phyloP scores from a whole-genome alignment of 805 yeast genomes.

The Zygoascus ofunaensis region DNA sequence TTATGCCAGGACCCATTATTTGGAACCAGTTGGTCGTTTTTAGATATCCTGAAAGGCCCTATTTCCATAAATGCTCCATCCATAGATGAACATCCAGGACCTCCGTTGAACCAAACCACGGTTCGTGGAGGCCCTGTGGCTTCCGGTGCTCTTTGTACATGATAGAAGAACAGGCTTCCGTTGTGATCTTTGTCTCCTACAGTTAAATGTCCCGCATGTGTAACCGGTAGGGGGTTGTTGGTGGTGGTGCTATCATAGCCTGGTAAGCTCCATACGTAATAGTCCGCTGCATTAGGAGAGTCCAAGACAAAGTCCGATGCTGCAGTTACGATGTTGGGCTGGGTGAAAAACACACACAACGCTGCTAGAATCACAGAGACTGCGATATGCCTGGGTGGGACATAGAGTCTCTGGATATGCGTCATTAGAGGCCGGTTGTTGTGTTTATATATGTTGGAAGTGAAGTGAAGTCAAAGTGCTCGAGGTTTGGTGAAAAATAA shows the following conservation, averaged over 20 bases:
- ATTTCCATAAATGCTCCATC: constrained; percentile 92
- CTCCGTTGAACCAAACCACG: constrained; percentile 88
- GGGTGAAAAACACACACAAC: no score
- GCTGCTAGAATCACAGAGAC: no score
- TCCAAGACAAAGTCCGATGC: not conserved
- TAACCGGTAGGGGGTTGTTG: constrained; percentile 32
- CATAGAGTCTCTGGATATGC: no score
- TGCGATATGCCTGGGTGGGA: no score
- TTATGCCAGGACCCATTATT: constrained; percentile 82
- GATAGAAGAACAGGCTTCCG: constrained; percentile 72
- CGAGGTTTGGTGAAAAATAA: no score
- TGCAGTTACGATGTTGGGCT: no score
- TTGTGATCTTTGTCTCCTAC: constrained; percentile 43
- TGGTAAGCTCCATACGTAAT: constrained; percentile 27
- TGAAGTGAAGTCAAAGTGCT: no score
- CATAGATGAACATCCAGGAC: constrained; percentile 97
- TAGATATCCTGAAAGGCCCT: constrained; percentile 69
- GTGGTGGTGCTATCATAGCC: constrained; percentile 19
- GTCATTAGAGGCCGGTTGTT: no score
- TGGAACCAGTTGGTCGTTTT: constrained; percentile 35
- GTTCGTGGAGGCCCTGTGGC: constrained; percentile 26
- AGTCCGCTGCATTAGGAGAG: constrained; percentile 18
- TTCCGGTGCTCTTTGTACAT: constrained; percentile 34
- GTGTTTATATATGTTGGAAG: no score
- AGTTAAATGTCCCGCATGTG: constrained; percentile 50